Conservation (phyloP, 2,329 filamentous ascomycete genomes). For the Gnomoniopsis smithogilvyi region DNA sequence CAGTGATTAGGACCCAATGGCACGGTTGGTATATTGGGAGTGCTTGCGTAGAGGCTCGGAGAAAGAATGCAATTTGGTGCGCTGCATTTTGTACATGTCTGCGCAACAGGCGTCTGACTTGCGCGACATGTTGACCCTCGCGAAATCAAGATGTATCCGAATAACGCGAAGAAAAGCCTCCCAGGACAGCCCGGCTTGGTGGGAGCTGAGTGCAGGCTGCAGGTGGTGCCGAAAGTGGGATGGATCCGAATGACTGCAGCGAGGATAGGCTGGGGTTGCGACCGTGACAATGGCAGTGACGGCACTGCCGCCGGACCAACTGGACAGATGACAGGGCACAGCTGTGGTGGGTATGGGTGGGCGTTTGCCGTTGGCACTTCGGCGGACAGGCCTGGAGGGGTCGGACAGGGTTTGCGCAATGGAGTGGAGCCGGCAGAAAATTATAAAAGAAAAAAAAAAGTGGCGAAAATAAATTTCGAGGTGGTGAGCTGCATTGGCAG, state of each 20-base stretch:
- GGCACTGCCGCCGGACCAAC: not conserved
- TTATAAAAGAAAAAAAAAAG: not conserved
- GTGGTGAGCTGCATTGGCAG: not conserved
- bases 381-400: not conserved
- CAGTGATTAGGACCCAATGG: not conserved
- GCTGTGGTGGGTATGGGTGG: not conserved
- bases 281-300: not conserved
- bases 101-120: not conserved
- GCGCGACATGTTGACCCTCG: not conserved
- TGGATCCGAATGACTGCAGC: not conserved
- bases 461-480: not conserved
- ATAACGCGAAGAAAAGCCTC: not conserved
- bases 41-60: not conserved
- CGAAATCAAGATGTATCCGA: not conserved
- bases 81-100: not conserved
- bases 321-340: not conserved
- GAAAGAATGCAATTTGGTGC: not conserved
- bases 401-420: not conserved
- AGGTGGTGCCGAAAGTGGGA: not conserved
- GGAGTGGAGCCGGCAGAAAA: slow-evolving; percentile 6
- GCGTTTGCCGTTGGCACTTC: not conserved
- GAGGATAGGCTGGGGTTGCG: not conserved
- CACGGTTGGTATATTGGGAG: not conserved
- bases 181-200: not conserved
- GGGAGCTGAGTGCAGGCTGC: not conserved